Percentiles rank a stretch among this genome's conserved stretches.
Conservation (phyloP, 2,329 filamentous ascomycete genomes). For the Talaromyces sp. region DNA sequence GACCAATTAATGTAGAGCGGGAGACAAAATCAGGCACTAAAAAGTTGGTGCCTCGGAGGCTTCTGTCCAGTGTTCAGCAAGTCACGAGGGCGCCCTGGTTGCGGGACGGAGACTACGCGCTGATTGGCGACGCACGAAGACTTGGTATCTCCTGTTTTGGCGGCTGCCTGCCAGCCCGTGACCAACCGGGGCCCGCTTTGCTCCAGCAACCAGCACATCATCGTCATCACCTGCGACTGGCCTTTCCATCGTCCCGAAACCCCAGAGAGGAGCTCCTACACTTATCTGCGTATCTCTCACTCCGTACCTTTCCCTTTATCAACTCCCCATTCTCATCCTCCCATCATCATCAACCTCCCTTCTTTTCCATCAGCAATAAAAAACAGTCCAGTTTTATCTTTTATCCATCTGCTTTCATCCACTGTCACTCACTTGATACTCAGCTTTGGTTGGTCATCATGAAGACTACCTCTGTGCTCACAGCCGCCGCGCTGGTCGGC, state of each 20-base stretch:
- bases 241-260: slow-evolving; percentile 29
- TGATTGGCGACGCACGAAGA: not conserved
- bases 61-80: not conserved
- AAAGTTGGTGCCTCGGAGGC: not conserved
- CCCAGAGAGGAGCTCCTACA: slow-evolving; percentile 12
- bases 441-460: slow-evolving; percentile 50
- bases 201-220: slow-evolving; percentile 15
- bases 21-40: not conserved
- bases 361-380: slow-evolving; percentile 16
- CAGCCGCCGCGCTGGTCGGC: slow-evolving; percentile 75
- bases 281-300: not conserved
- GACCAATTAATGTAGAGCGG: no score
- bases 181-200: slow-evolving; percentile 7
- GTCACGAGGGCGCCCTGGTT: slow-evolving; percentile 6
- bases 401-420: slow-evolving; percentile 14
- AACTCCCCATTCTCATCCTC: slow-evolving; percentile 6
- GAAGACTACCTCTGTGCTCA: slow-evolving; percentile 80
- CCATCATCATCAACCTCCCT: slow-evolving; percentile 20
- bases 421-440: slow-evolving; percentile 10
- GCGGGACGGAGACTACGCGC: not conserved
- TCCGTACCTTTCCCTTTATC: slow-evolving; percentile 15
- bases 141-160: slow-evolving; percentile 1
- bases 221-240: slow-evolving; percentile 24
- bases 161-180: slow-evolving; percentile 7
- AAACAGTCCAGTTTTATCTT: slow-evolving; percentile 18